Evolutionary conservation across 2,329 filamentous ascomycete species (phyloP).

Genomic region (Exserohilum rostratum): DNA sequence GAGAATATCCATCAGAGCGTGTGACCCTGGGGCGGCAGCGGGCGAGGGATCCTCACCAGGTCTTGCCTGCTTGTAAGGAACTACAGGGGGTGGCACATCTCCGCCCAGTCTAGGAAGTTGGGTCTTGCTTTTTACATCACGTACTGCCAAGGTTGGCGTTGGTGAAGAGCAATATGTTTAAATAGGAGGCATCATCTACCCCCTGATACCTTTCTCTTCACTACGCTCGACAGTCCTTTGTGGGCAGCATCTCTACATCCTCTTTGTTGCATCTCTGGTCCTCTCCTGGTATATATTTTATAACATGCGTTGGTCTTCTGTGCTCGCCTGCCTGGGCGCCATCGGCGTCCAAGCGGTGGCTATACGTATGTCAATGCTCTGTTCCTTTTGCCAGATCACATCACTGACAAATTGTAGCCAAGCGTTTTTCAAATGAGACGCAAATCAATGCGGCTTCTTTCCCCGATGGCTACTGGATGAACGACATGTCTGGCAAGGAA

Average conservation of each 20-base stretch:
- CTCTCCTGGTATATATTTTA: slow-evolving; percentile 2
- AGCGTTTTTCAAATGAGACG: neutral
- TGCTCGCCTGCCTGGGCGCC: slow-evolving; percentile 41
- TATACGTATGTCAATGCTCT: slow-evolving; percentile 15
- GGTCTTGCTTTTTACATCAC: slow-evolving; percentile 7
- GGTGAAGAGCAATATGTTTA: slow-evolving; percentile 8
- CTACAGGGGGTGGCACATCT: slow-evolving; percentile 7
- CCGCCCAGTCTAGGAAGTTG: slow-evolving; percentile 16
- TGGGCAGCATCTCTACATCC: slow-evolving; percentile 1
- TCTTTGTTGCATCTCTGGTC: slow-evolving; percentile 7
- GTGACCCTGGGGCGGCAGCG: slow-evolving; percentile 26
- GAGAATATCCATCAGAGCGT: slow-evolving; percentile 17
- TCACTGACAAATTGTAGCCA: slow-evolving; percentile 17
- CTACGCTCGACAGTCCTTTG: slow-evolving; percentile 14
- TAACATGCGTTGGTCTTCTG: slow-evolving; percentile 32
- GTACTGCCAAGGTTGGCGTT: slow-evolving; percentile 4
- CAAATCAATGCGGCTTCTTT: slow-evolving; percentile 4
- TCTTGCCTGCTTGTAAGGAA: slow-evolving; percentile 6
- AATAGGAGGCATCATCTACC: slow-evolving; percentile 14
- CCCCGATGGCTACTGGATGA: slow-evolving; percentile 50
- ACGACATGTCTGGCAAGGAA: slow-evolving; percentile 52
- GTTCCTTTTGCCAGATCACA: neutral
- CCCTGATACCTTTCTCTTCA: slow-evolving; percentile 6
- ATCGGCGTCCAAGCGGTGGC: slow-evolving; percentile 29
- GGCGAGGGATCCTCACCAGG: slow-evolving; percentile 22